These are phyloP conservation scores for Marchantia polymorpha DNA, from an alignment of 225 moss, liverwort and hornwort species.

Conservation along the genomic window DNA sequence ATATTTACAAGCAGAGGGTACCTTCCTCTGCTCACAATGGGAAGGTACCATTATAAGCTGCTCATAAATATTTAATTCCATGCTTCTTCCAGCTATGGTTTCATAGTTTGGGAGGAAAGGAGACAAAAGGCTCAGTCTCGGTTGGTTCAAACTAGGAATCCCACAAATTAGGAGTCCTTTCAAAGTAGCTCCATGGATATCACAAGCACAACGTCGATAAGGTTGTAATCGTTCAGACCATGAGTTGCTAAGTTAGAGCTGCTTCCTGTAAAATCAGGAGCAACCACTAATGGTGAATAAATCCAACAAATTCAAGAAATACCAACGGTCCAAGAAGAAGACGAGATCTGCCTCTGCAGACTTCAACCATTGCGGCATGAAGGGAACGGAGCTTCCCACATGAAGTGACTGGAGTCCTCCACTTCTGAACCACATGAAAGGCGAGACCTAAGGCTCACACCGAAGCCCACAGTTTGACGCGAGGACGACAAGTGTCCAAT, in stretches of 20 bases:
- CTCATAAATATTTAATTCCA: neutral
- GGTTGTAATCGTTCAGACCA: neutral
- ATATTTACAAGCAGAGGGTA: neutral
- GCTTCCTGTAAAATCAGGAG: slow-evolving; percentile 10
- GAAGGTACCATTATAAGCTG: neutral
- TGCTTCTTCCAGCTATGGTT: neutral
- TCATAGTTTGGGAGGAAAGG: neutral
- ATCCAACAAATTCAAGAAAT: slow-evolving; percentile 8
- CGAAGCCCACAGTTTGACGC: neutral
- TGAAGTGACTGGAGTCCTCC: slow-evolving; percentile 9
- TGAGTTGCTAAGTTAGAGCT: neutral
- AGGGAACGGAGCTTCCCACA: slow-evolving; percentile 13
- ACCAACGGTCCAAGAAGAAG: slow-evolving; percentile 20
- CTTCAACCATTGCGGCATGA: slow-evolving; percentile 12
- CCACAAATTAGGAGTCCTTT: neutral
- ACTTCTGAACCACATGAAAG: slow-evolving; percentile 17
- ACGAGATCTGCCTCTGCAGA: slow-evolving; percentile 8
- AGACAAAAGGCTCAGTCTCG: neutral
- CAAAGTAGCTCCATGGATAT: neutral
- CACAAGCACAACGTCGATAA: neutral
- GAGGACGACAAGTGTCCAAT: neutral
- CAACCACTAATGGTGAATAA: neutral
- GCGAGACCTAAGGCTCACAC: slow-evolving; percentile 13
- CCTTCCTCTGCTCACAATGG: neutral
- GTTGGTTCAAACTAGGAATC: neutral